Percentiles rank a stretch among this genome's conserved stretches.
phyloP scores from a whole-genome alignment of 1,139 yeast genomes.

The Scheffersomyces lignicola region DNA sequence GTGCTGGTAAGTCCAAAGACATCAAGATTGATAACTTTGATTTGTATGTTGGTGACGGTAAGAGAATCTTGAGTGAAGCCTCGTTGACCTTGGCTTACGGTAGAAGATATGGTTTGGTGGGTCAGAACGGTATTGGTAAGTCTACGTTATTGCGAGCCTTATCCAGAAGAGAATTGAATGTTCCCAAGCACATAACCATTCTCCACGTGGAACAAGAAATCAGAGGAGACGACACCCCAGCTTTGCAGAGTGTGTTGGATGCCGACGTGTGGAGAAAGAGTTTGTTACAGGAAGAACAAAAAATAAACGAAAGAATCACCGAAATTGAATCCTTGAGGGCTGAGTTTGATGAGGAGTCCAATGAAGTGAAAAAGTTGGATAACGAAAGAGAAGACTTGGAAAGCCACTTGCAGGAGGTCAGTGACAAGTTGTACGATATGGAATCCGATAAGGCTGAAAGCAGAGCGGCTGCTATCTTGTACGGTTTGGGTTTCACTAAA shows the following conservation, averaged over 20 bases:
- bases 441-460: constrained; percentile 98
- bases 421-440: constrained; percentile 82
- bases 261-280: constrained; percentile 99
- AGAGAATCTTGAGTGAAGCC: constrained; percentile 87
- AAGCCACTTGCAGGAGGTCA: constrained; percentile 71
- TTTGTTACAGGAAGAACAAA: constrained; percentile 70
- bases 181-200: constrained; percentile 93
- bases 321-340: constrained; percentile 70
- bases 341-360: constrained; percentile 80
- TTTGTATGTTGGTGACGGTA: constrained; percentile 92
- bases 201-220: constrained; percentile 97
- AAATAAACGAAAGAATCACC: constrained; percentile 68
- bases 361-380: constrained; percentile 78
- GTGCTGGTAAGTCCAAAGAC: constrained; percentile 94
- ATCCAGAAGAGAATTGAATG: constrained; percentile 87
- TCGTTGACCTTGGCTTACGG: constrained; percentile 86
- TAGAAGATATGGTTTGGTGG: constrained; percentile 94
- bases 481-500: constrained; percentile 88
- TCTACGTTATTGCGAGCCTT: constrained; percentile 89
- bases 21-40: constrained; percentile 92
- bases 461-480: constrained; percentile 92
- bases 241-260: constrained; percentile 90
- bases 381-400: constrained; percentile 88
- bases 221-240: constrained; percentile 87
- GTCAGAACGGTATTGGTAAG: constrained; percentile 99